A percentile compares a stretch with the other conserved stretches of the same genome.
Conservation (phyloP, 768 basidiomycete species). For the Serendipita sp. region DNA sequence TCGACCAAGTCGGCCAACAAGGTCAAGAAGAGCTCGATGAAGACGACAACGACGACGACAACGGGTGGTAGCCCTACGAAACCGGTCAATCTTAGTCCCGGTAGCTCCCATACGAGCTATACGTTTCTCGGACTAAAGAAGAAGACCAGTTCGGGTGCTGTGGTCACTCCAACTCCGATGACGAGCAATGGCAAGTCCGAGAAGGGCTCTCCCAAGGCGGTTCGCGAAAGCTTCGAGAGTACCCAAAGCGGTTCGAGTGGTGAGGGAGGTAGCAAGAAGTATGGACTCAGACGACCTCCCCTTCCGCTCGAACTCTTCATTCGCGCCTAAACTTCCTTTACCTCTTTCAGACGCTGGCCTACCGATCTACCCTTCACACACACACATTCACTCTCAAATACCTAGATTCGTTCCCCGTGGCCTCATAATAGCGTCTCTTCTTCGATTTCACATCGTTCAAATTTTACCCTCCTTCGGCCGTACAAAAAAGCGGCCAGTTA, state of each 20-base stretch:
- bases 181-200: neutral
- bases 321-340: neutral
- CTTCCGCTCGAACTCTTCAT: conserved; percentile 4
- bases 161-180: neutral
- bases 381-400: neutral
- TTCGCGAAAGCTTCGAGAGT: neutral
- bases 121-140: neutral
- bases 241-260: neutral
- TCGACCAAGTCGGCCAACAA: neutral
- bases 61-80: conserved; percentile 45
- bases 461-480: too few relatives aligned
- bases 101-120: neutral
- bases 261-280: neutral
- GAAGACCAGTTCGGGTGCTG: neutral
- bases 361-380: neutral
- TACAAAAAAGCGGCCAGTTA: too few relatives aligned
- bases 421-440: neutral
- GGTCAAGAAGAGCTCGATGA: conserved; percentile 65
- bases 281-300: neutral
- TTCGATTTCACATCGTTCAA: too few relatives aligned
- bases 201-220: neutral
- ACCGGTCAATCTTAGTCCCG: conserved; percentile 27
- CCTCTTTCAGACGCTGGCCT: neutral
- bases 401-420: neutral
- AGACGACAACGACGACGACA: conserved; percentile 91